These are phyloP conservation scores for Helicostylum pulchrum DNA, from an alignment of 192 early-diverging fungal genomes.

Conservation along the genomic window DNA sequence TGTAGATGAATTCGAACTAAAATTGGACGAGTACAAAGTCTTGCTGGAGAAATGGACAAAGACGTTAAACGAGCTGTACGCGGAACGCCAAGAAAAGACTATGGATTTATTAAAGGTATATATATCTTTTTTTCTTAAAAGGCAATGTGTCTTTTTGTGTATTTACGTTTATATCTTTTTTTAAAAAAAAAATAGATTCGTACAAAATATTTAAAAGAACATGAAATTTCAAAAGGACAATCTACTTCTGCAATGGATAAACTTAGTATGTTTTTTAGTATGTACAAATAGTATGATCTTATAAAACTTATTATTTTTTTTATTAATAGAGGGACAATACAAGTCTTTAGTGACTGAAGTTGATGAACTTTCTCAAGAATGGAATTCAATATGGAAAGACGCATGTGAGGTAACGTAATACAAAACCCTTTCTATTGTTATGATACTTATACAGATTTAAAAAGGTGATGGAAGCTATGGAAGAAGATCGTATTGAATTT, in stretches of 20 bases:
- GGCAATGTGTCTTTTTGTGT: neutral
- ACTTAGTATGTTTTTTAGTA: neutral
- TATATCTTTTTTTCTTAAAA: neutral
- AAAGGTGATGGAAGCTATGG: slow-evolving; percentile 20
- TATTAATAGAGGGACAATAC: slow-evolving; percentile 21
- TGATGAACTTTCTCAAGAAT: slow-evolving; percentile 19
- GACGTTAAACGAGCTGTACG: neutral
- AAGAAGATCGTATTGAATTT: slow-evolving; percentile 24
- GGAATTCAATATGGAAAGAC: slow-evolving; percentile 18
- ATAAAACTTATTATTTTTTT: neutral
- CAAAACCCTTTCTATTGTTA: neutral
- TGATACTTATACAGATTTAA: neutral
- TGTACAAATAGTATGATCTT: neutral
- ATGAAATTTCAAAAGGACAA: neutral
- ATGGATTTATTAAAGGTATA: slow-evolving; percentile 7
- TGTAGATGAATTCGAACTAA: slow-evolving; percentile 3
- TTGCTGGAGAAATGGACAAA: slow-evolving; percentile 10
- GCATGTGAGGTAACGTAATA: slow-evolving; percentile 20
- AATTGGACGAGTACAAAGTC: slow-evolving; percentile 3
- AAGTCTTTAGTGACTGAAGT: slow-evolving; percentile 5
- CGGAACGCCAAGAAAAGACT: slow-evolving; percentile 5
- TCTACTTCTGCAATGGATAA: neutral
- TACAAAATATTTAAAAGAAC: slow-evolving; percentile 4
- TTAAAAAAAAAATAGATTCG: neutral
- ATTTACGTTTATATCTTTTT: neutral